Evolutionary conservation across 345 rosid genomes (phyloP).

Genomic region (Aegle marmelos): DNA sequence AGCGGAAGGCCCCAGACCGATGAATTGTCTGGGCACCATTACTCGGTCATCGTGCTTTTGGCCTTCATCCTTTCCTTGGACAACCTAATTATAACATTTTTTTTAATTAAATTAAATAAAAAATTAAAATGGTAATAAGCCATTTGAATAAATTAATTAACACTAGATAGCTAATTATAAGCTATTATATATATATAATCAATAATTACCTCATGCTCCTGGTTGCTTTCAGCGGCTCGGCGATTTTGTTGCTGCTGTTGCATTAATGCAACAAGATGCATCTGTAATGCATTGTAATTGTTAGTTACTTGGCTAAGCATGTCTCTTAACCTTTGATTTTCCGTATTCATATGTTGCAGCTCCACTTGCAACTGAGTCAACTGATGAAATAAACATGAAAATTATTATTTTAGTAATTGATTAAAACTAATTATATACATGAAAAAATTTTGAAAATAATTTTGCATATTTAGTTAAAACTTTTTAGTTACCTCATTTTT

Average conservation of each 20-base stretch:
- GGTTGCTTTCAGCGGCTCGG: conserved; percentile 22
- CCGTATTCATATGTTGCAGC: conserved; percentile 63
- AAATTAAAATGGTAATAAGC: too few relatives aligned
- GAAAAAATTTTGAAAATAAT: too few relatives aligned
- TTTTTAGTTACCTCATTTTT: conserved; percentile 49
- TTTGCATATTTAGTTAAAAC: too few relatives aligned
- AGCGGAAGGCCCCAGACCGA: conserved; percentile 51
- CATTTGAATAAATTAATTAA: too few relatives aligned
- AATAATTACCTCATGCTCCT: conserved; percentile 36
- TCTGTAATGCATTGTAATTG: conserved; percentile 62
- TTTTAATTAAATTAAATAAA: too few relatives aligned
- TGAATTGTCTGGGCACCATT: conserved; percentile 59
- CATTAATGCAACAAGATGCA: conserved; percentile 61
- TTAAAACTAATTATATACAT: background rate
- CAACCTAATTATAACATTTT: conserved; percentile 25
- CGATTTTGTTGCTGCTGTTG: conserved; percentile 48
- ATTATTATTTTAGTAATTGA: background rate
- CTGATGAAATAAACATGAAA: conserved; percentile 21
- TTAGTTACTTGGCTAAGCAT: conserved; percentile 70
- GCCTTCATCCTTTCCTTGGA: conserved; percentile 39
- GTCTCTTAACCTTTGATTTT: conserved; percentile 70
- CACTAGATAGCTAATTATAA: too few relatives aligned
- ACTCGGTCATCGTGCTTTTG: conserved; percentile 22
- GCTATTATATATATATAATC: too few relatives aligned
- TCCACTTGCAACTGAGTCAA: conserved; percentile 57